A percentile compares a stretch with the other conserved stretches of the same genome.
These are phyloP conservation scores for Tolypocladium album DNA, from an alignment of 2,329 filamentous ascomycete genomes.

Conservation along the genomic window DNA sequence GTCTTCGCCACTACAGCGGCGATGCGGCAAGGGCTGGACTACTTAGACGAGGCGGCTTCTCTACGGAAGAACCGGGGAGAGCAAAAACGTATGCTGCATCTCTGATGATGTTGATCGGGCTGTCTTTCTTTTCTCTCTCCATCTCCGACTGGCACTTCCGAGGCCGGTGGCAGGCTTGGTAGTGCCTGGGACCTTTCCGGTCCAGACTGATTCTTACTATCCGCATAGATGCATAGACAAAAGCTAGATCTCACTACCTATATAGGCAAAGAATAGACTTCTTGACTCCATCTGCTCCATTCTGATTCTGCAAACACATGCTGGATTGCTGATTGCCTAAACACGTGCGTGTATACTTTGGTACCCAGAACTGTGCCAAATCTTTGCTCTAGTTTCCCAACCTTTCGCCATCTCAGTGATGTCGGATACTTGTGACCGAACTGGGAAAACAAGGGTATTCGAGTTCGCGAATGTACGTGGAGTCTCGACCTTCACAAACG, in stretches of 20 bases:
- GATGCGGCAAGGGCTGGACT: conserved; percentile 10
- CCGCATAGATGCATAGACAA: neutral
- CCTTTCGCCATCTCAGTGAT: too few species aligned
- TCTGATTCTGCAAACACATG: neutral
- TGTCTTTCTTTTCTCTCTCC: neutral
- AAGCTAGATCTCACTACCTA: neutral
- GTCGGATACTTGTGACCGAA: too few species aligned
- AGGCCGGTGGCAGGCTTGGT: neutral
- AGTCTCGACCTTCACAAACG: too few species aligned
- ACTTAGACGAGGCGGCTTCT: neutral
- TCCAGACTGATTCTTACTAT: neutral
- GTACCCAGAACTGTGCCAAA: too few species aligned
- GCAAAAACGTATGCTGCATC: neutral
- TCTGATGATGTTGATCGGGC: neutral
- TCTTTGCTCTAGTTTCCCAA: too few species aligned
- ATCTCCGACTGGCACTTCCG: neutral
- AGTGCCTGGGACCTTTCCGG: neutral
- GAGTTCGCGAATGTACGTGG: too few species aligned
- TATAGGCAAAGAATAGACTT: neutral
- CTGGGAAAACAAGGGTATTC: too few species aligned
- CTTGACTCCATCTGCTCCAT: neutral
- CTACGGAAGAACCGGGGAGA: neutral
- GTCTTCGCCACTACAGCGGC: conserved; percentile 15
- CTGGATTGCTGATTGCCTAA: neutral
- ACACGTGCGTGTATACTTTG: neutral